Evolutionary conservation across 164 flowering plant species (phyloP).

Genomic region (Warburgia ugandensis): DNA sequence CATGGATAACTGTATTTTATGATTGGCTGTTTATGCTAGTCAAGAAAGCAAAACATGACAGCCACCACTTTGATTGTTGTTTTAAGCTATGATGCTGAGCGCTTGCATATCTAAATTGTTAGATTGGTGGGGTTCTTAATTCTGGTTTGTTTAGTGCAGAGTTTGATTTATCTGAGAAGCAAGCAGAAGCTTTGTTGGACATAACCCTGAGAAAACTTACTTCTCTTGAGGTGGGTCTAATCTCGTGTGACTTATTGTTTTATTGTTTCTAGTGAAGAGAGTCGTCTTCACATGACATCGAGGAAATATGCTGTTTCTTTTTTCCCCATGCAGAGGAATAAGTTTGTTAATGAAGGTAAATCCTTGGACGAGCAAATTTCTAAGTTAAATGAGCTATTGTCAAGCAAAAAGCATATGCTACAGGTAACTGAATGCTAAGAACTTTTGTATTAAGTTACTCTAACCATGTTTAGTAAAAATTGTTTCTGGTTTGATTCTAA

Average conservation of each 20-base stretch:
- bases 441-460: no score
- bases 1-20: no score
- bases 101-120: no score
- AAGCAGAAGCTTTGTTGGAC: constrained; percentile 93
- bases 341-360: constrained; percentile 64
- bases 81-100: no score
- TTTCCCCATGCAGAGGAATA: constrained; percentile 50
- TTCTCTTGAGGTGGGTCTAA: constrained; percentile 57
- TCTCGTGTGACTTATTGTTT: background rate
- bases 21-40: no score
- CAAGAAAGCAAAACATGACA: no score
- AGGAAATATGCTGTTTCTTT: background rate
- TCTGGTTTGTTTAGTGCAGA: constrained; percentile 32
- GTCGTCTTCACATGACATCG: background rate
- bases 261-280: background rate
- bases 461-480: no score
- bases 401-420: constrained; percentile 62
- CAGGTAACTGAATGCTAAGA: no score
- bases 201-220: constrained; percentile 77
- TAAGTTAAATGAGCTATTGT: constrained; percentile 64
- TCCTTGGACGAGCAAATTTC: constrained; percentile 64
- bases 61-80: no score
- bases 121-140: background rate
- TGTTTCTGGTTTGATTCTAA: no score
- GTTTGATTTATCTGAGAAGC: constrained; percentile 71